These are phyloP conservation scores for Tolypocladium endophyticum DNA, from an alignment of 2,329 filamentous ascomycete genomes.

Conservation along the genomic window DNA sequence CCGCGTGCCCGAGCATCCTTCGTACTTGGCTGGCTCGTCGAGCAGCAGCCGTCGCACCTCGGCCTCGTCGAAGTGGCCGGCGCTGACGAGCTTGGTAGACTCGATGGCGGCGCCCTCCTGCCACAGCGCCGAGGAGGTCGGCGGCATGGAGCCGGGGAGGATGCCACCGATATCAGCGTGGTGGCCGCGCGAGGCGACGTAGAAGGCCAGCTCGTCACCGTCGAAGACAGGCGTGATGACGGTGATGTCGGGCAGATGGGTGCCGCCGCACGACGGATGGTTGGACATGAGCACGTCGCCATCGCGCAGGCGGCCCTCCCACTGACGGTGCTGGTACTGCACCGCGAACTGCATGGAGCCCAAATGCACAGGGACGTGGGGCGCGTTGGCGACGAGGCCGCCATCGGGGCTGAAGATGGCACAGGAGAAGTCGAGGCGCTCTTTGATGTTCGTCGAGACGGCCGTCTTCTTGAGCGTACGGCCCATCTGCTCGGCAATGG, in stretches of 20 bases:
- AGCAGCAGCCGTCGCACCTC: slow-evolving; percentile 63
- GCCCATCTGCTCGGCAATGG: slow-evolving; percentile 77
- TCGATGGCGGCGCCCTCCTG: slow-evolving; percentile 57
- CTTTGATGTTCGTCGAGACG: slow-evolving; percentile 71
- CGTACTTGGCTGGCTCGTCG: slow-evolving; percentile 61
- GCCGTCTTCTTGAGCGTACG: slow-evolving; percentile 69
- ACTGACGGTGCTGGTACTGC: slow-evolving; percentile 57
- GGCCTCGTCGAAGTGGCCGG: slow-evolving; percentile 69
- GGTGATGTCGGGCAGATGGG: slow-evolving; percentile 27
- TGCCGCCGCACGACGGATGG: slow-evolving; percentile 23
- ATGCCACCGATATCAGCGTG: slow-evolving; percentile 57
- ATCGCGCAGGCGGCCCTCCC: slow-evolving; percentile 34
- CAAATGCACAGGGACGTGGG: slow-evolving; percentile 66
- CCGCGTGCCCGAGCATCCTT: slow-evolving; percentile 67
- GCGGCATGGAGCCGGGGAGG: slow-evolving; percentile 73
- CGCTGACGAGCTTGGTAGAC: slow-evolving; percentile 61
- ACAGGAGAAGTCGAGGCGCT: slow-evolving; percentile 72
- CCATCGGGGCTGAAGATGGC: slow-evolving; percentile 68
- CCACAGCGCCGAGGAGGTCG: slow-evolving; percentile 54
- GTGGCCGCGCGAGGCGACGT: slow-evolving; percentile 52
- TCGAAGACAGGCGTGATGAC: slow-evolving; percentile 25
- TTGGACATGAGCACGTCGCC: slow-evolving; percentile 27
- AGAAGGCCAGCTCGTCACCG: slow-evolving; percentile 29
- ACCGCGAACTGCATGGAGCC: slow-evolving; percentile 76
- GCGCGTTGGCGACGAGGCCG: slow-evolving; percentile 63